These are phyloP conservation scores for Colletotrichum lentis DNA, from an alignment of 2,329 filamentous ascomycete genomes.

Conservation along the genomic window DNA sequence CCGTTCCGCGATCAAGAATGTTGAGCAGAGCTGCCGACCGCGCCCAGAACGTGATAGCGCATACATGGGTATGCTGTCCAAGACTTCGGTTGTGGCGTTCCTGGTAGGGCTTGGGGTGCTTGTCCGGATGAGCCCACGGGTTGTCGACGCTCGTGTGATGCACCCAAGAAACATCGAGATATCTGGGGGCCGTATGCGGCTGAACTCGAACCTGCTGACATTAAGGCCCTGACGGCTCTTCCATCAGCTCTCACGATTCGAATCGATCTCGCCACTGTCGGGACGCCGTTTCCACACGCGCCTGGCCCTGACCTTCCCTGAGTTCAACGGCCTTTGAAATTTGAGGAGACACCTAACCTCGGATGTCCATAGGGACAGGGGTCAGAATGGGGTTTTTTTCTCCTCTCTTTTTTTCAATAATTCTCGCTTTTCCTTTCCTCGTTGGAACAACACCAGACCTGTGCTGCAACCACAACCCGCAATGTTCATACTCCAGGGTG, in stretches of 20 bases:
- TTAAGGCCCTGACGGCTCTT: neutral
- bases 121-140: neutral
- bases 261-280: neutral
- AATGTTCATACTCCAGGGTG: neutral
- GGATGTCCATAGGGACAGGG: neutral
- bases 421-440: slow-evolving; percentile 20
- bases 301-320: neutral
- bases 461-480: slow-evolving; percentile 21
- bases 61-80: slow-evolving; percentile 7
- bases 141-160: neutral
- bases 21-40: slow-evolving; percentile 7
- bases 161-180: neutral
- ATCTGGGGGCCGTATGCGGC: neutral
- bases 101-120: slow-evolving; percentile 10
- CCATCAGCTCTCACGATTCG: neutral
- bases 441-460: slow-evolving; percentile 2
- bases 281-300: neutral
- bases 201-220: neutral
- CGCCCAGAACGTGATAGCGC: slow-evolving; percentile 2
- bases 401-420: neutral
- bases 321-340: neutral
- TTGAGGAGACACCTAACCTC: neutral
- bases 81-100: slow-evolving; percentile 20
- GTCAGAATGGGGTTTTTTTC: slow-evolving; percentile 5
- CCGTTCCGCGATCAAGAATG: slow-evolving; percentile 2